Evolutionary conservation across 2,329 filamentous ascomycete species (phyloP), one percentile per base, ranked within the genome.

Genomic region (Phoma sp.): DNA sequence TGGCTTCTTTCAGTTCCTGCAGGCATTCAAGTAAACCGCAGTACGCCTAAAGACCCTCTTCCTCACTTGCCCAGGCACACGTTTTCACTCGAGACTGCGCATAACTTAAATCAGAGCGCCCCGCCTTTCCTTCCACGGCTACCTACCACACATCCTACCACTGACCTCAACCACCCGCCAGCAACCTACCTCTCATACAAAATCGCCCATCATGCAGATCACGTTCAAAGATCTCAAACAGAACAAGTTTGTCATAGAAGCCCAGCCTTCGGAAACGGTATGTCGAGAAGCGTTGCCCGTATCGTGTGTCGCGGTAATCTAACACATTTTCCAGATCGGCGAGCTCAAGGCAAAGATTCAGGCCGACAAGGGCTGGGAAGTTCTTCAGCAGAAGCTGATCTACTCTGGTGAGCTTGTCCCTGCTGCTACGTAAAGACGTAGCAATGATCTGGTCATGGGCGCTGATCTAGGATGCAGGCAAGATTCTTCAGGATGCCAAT

Each of bases 401-500:
- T 98, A 98, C 78, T 97, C 95, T 54, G 95, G 93, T 96, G 83
- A 66, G 85, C 58, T 44, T 45, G 57, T 52, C 38, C 48, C 43
- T 25, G 47, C 41, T 25, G 47, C 40, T 44, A 49, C 47, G 40
- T 40, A 52, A 36, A 30, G 25, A 38, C 32, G 44, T 40, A 53
- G 58, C 54, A 52, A 56, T 66, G 56, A 53, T 42, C 37, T 53
- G 27, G 57, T 49, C 42, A 40, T 65, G 60, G 57, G 42, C 67
- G 60, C 63, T 73, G 57, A 68, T 63, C 33, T 46, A 32, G 32
- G 27, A 37, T 42, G 52, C 67, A 97, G 93, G 95, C 80, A 99
- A 99, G 82, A 98, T 99, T 68, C 82, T 99, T 63, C 93, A 97
- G 79, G 93, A 99, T 89, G 91, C 92, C 59, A 95, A 97, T 73